These are phyloP conservation scores for Ramaria sp. DNA, from an alignment of 768 basidiomycete species.

Conservation along the genomic window DNA sequence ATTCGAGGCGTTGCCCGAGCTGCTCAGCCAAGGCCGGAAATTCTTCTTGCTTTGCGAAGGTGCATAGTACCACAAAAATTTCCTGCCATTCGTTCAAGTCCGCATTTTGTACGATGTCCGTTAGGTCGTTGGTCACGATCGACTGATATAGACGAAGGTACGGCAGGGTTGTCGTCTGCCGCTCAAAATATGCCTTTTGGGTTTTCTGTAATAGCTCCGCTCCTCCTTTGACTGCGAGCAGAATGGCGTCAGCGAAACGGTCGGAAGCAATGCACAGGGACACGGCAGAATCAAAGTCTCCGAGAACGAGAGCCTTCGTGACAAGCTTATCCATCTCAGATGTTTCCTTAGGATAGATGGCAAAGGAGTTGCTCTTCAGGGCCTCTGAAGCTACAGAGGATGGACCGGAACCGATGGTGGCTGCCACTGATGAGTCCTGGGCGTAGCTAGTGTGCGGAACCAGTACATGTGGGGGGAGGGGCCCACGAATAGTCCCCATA, in stretches of 20 bases:
- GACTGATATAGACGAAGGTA: conserved; percentile 93
- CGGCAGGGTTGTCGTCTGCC: conserved; percentile 59
- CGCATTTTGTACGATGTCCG: conserved; percentile 93
- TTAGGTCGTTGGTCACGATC: conserved; percentile 84
- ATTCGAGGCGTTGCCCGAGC: conserved; percentile 84
- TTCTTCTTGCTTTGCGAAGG: conserved; percentile 78
- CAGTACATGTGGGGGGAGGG: conserved; percentile 32
- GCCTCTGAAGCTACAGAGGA: conserved; percentile 64
- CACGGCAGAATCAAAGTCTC: conserved; percentile 92
- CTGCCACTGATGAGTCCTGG: conserved; percentile 85
- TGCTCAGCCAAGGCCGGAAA: conserved; percentile 85
- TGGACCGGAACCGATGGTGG: conserved; percentile 86
- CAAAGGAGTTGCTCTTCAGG: conserved; percentile 74
- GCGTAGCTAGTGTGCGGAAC: conserved; percentile 75
- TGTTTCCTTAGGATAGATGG: conserved; percentile 81
- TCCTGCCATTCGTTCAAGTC: conserved; percentile 93
- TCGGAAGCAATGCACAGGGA: conserved; percentile 81
- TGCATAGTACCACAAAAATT: conserved; percentile 93
- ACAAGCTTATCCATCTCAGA: conserved; percentile 79
- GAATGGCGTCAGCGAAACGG: conserved; percentile 88
- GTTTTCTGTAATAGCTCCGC: conserved; percentile 77
- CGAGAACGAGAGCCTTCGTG: conserved; percentile 87
- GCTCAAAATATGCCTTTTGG: conserved; percentile 89
- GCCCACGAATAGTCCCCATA: conserved; percentile 37
- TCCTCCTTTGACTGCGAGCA: conserved; percentile 87